A percentile compares a stretch with the other conserved stretches of the same genome.
phyloP scores from a whole-genome alignment of 192 early-diverging fungal species.

The Entomortierella lignicola region DNA sequence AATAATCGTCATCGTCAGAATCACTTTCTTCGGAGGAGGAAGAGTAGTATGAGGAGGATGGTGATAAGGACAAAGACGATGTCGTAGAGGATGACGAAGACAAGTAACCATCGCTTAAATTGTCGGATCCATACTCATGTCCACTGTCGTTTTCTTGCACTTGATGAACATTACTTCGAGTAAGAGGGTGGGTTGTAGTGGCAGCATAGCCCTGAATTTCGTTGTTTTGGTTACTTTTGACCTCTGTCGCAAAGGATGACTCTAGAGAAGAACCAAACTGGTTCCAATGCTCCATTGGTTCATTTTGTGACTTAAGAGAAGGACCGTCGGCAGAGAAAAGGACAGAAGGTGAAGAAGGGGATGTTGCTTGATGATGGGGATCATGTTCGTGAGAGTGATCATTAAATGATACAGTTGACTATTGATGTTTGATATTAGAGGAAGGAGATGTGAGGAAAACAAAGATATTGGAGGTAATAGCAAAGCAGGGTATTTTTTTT shows the following conservation, averaged over 20 bases:
- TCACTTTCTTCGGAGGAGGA: slow-evolving; percentile 31
- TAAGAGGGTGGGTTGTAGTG: slow-evolving; percentile 9
- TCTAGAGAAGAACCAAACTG: slow-evolving; percentile 22
- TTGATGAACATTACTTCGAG: slow-evolving; percentile 1
- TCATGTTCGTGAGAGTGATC: slow-evolving; percentile 9
- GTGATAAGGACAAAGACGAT: slow-evolving; percentile 5
- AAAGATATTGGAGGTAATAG: not conserved
- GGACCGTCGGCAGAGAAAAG: slow-evolving; percentile 27
- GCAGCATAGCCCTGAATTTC: not conserved
- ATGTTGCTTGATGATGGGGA: slow-evolving; percentile 41
- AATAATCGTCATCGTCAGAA: slow-evolving; percentile 19
- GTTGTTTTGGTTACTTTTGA: not conserved
- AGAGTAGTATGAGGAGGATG: slow-evolving; percentile 25
- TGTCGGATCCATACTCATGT: slow-evolving; percentile 4
- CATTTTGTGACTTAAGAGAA: not conserved
- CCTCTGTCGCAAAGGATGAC: not conserved
- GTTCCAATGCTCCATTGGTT: slow-evolving; percentile 41
- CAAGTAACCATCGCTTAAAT: slow-evolving; percentile 32
- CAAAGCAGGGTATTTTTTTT: not conserved
- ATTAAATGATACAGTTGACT: not conserved
- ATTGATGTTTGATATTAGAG: not conserved
- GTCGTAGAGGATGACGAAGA: slow-evolving; percentile 24
- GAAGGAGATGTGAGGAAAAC: not conserved
- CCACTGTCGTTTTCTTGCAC: slow-evolving; percentile 24
- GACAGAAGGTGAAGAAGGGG: slow-evolving; percentile 38